Base-by-base conservation (phyloP, 805 yeast species). In the Pichia cabralensis region DNA sequence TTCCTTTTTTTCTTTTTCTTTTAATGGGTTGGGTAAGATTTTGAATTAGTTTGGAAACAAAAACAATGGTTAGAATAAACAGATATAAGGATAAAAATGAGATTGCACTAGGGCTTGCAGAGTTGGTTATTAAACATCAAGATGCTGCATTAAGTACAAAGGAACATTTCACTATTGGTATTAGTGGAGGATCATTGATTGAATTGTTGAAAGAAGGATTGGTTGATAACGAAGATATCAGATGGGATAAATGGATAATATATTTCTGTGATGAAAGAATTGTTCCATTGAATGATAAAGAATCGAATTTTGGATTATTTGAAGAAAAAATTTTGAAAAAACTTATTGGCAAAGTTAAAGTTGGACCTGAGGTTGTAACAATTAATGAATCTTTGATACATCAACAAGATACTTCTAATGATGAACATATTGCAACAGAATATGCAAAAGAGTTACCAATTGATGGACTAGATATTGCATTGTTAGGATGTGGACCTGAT, bases 401-500 rank as follows among this genome's bases (percentile, higher is more conserved):
- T 7, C 23, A 26, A 21, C 76, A 73, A 9, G 67, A 72, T 7
- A 67, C 74, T 6, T 65, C 72, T 22, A 59, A 58, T 4, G 66
- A 65, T 35, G 68, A 67, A 28, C 66, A 60, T 28, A 72, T 82
- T 46, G 86, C 94, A 5, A 44, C 51, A 13, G 77, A 70, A 30
- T 86, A 86, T 56, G 78, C 71, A 43, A 40, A 62, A 2, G 60
- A 64, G 28, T 57, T 86, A 34, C 84, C 89, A 8, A 52, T 47
- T 16, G 50, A 56, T 39, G 39, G 40, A 7, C 50, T 77, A 20
- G 95, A 86, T 56, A 61, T 85, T 47, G 62, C 86, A 16, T 61
- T 85, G 36, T 66, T 86, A 43, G 96, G 96, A 16, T 81, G 92
- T 55, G 96, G 96, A 7, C 96, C 96, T 23, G 96, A 86, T 51